Evolutionary conservation across 129 eudicot genomes (phyloP).

Genomic region (Mikania micrantha): DNA sequence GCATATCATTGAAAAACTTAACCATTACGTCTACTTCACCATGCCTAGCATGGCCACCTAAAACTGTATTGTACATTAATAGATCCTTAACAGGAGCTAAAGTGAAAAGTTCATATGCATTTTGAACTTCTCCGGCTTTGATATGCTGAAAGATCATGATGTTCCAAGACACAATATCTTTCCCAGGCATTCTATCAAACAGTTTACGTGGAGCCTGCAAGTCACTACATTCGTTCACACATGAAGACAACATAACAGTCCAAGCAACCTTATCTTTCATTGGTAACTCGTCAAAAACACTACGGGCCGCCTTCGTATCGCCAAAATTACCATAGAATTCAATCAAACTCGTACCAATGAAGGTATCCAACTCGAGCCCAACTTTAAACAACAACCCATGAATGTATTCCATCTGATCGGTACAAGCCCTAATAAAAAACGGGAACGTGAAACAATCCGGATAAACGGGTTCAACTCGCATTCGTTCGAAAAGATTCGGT

Average conservation of each 20-base stretch:
- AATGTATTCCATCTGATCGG: slow-evolving; percentile 23
- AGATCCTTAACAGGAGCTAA: slow-evolving; percentile 26
- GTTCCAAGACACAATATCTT: slow-evolving; percentile 44
- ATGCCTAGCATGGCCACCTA: slow-evolving; percentile 32
- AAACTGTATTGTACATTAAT: slow-evolving; percentile 31
- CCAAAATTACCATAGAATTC: slow-evolving; percentile 42
- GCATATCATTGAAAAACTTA: slow-evolving; percentile 21
- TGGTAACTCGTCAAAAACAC: slow-evolving; percentile 42
- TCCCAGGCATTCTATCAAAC: slow-evolving; percentile 27
- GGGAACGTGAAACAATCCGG: slow-evolving; percentile 47
- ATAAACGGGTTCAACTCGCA: slow-evolving; percentile 24
- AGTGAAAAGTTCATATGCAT: slow-evolving; percentile 20
- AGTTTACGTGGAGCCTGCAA: slow-evolving; percentile 20
- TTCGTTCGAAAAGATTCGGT: slow-evolving; percentile 22
- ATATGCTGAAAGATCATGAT: slow-evolving; percentile 43
- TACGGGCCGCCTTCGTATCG: slow-evolving; percentile 22
- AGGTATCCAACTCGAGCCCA: slow-evolving; percentile 38
- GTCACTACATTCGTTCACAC: slow-evolving; percentile 14
- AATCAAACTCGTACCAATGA: slow-evolving; percentile 37
- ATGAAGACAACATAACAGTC: slow-evolving; percentile 40
- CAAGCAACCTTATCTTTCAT: slow-evolving; percentile 43
- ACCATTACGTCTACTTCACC: slow-evolving; percentile 13
- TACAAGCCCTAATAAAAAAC: slow-evolving; percentile 50
- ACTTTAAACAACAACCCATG: slow-evolving; percentile 37
- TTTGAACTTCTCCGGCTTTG: slow-evolving; percentile 20